phyloP scores from a whole-genome alignment of 305 asterid genomes.

The Fraxinus angustifolia region DNA sequence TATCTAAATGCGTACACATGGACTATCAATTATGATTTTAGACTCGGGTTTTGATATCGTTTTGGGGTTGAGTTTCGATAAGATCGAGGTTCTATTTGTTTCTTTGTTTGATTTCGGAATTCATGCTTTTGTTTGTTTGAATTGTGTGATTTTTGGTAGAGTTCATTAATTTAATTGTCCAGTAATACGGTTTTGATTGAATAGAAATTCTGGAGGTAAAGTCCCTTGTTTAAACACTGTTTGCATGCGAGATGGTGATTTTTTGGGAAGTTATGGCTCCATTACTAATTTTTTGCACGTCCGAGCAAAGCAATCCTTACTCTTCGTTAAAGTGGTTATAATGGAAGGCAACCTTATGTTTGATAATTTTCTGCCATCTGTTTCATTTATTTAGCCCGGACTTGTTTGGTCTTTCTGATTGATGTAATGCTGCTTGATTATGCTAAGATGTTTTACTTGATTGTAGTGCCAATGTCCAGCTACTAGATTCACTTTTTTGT shows the following conservation, averaged over 20 bases:
- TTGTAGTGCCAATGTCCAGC: not conserved
- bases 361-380: not conserved
- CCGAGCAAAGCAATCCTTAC: not conserved
- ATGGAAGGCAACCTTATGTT: not conserved
- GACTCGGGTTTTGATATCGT: constrained; percentile 4
- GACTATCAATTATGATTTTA: not conserved
- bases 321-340: not conserved
- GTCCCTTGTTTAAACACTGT: not conserved
- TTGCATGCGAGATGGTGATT: not conserved
- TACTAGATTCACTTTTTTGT: not conserved
- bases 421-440: not conserved
- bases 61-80: not conserved
- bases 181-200: constrained; percentile 8
- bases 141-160: not conserved
- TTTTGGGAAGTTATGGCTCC: not conserved
- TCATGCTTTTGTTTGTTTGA: not conserved
- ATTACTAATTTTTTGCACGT: not conserved
- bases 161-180: not conserved
- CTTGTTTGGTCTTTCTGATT: not conserved
- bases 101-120: not conserved
- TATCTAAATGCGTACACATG: constrained; percentile 27
- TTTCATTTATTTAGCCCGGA: not conserved
- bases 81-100: constrained; percentile 22
- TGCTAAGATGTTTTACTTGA: not conserved
- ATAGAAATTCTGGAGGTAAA: constrained; percentile 15